Evolutionary conservation across 257 asterid species (phyloP).

Genomic region (Echites panduratus): DNA sequence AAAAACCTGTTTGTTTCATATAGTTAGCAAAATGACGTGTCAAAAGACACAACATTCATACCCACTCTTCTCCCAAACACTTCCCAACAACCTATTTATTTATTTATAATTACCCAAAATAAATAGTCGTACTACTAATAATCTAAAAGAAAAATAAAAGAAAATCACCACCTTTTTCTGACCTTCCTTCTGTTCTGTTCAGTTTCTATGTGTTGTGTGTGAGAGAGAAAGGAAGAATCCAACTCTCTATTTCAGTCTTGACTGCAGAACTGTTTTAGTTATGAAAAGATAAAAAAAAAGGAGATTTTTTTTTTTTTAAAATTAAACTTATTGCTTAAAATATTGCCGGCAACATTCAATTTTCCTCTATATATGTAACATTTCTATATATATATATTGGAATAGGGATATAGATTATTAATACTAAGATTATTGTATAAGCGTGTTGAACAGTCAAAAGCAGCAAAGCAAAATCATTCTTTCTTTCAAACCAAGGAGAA

Average conservation of each 20-base stretch:
- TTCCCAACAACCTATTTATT: slow-evolving; percentile 11
- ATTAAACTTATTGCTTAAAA: not conserved
- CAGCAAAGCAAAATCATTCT: slow-evolving; percentile 19
- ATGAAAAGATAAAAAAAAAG: slow-evolving; percentile 21
- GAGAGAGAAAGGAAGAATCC: not conserved
- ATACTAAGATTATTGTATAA: slow-evolving; percentile 14
- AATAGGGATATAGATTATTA: not conserved
- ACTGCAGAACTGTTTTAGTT: slow-evolving; percentile 19
- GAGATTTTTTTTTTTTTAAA: slow-evolving; percentile 8
- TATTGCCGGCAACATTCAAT: slow-evolving; percentile 35
- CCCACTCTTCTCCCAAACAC: slow-evolving; percentile 2
- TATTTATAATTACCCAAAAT: not conserved
- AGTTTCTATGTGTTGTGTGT: not conserved
- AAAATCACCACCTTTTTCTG: not conserved
- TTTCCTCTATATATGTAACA: not conserved
- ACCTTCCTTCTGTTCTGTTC: not conserved
- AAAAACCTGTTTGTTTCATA: slow-evolving; percentile 7
- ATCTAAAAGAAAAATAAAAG: not conserved
- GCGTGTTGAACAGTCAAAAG: slow-evolving; percentile 83
- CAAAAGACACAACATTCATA: slow-evolving; percentile 4
- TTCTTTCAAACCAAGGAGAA: slow-evolving; percentile 28
- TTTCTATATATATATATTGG: not conserved
- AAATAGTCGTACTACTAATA: not conserved
- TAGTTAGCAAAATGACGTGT: slow-evolving; percentile 6
- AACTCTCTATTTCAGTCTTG: slow-evolving; percentile 6